Percentiles rank a stretch among this genome's conserved stretches.
Conservation (phyloP, 2,329 filamentous ascomycete species). For the Stylonectria norvegica region DNA sequence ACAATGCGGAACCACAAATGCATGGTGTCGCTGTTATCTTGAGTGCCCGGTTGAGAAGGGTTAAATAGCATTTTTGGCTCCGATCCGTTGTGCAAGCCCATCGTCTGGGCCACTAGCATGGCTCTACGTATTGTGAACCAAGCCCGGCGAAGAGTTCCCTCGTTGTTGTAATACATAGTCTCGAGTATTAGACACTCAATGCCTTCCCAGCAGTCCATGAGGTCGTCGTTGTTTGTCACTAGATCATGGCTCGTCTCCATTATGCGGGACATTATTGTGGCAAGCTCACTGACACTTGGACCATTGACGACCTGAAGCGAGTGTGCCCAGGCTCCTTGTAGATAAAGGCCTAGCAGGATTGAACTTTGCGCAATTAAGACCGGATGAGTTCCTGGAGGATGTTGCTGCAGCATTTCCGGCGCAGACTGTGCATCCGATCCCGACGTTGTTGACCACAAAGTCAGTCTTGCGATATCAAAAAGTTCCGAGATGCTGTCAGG, state of each 20-base stretch:
- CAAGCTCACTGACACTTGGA: slow-evolving; percentile 13
- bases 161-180: slow-evolving; percentile 41
- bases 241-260: slow-evolving; percentile 30
- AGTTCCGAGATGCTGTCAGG: slow-evolving; percentile 18
- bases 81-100: slow-evolving; percentile 26
- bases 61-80: not conserved
- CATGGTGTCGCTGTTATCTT: slow-evolving; percentile 29
- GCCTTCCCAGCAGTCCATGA: slow-evolving; percentile 42
- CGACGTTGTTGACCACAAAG: not conserved
- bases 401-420: slow-evolving; percentile 28
- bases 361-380: slow-evolving; percentile 41
- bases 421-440: slow-evolving; percentile 24
- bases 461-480: not conserved
- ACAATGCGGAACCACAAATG: slow-evolving; percentile 47
- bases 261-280: slow-evolving; percentile 21
- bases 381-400: slow-evolving; percentile 31
- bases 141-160: slow-evolving; percentile 41
- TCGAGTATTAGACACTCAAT: slow-evolving; percentile 46
- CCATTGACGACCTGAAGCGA: slow-evolving; percentile 4
- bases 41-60: slow-evolving; percentile 12
- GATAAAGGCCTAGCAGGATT: slow-evolving; percentile 35
- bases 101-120: slow-evolving; percentile 39
- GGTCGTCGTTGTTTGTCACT: slow-evolving; percentile 43
- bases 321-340: slow-evolving; percentile 31
- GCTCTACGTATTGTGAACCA: slow-evolving; percentile 43